A percentile compares a stretch with the other conserved stretches of the same genome.
These are phyloP conservation scores for Penicillium psychrofluorescens DNA, from an alignment of 495 filamentous ascomycete genomes.

Conservation along the genomic window DNA sequence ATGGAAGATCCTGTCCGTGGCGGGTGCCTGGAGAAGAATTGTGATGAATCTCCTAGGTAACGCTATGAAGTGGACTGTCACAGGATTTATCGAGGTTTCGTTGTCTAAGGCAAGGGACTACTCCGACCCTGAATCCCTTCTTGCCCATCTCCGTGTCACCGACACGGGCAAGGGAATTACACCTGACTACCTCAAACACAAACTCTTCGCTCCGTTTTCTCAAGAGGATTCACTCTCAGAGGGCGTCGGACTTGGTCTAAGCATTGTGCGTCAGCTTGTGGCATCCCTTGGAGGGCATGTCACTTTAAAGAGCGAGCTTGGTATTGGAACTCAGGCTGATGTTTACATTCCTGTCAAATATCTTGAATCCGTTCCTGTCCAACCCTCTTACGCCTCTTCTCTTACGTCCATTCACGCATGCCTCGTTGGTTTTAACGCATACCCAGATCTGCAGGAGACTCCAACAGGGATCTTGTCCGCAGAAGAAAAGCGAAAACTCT, in stretches of 20 bases:
- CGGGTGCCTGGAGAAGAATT: conserved; percentile 57
- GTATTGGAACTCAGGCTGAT: conserved; percentile 52
- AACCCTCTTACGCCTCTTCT: conserved; percentile 64
- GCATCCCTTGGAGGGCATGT: conserved; percentile 52
- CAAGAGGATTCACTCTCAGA: conserved; percentile 60
- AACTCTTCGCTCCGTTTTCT: conserved; percentile 61
- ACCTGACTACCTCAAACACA: conserved; percentile 55
- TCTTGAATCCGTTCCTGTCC: conserved; percentile 9
- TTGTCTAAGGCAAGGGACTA: conserved; percentile 29
- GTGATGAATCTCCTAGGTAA: conserved; percentile 71
- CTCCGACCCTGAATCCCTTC: conserved; percentile 5
- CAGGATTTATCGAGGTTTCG: conserved; percentile 52
- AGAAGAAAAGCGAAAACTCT: conserved; percentile 28
- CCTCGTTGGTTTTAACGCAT: conserved; percentile 25
- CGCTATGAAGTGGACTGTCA: conserved; percentile 58
- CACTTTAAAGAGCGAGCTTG: conserved; percentile 48
- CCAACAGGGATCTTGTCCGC: conserved; percentile 17
- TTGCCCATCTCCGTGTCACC: conserved; percentile 43
- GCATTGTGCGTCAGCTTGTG: conserved; percentile 60
- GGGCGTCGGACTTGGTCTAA: conserved; percentile 64
- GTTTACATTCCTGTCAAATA: conserved; percentile 42
- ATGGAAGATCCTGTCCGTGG: conserved; percentile 50
- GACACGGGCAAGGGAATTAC: conserved; percentile 65
- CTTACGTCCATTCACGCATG: conserved; percentile 17
- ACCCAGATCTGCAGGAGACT: conserved; percentile 17